These are phyloP conservation scores for Oryza longistaminata DNA, from an alignment of 176 grass and related monocot genomes.

Conservation along the genomic window DNA sequence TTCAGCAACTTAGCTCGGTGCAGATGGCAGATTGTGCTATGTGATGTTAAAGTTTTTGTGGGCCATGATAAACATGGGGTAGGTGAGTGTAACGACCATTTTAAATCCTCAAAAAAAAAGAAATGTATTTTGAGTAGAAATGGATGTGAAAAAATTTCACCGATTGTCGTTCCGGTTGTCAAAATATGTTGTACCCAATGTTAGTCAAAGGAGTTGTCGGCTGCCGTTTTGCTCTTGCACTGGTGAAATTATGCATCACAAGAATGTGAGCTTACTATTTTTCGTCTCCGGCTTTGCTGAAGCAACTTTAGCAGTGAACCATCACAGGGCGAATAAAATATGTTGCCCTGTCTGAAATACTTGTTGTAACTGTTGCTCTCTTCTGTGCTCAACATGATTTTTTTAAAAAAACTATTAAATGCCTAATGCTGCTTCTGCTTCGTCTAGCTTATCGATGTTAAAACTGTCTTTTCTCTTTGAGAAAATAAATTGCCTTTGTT, in stretches of 20 bases:
- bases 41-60: background rate
- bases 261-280: background rate
- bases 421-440: background rate
- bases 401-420: background rate
- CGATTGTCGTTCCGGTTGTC: background rate
- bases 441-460: background rate
- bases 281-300: background rate
- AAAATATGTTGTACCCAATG: conserved; percentile 9
- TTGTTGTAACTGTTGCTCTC: background rate
- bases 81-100: background rate
- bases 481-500: background rate
- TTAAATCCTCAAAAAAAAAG: background rate
- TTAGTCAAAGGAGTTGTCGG: background rate
- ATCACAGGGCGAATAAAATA: background rate
- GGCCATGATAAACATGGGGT: background rate
- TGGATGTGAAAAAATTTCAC: conserved; percentile 5
- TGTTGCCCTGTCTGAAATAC: background rate
- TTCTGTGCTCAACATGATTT: background rate
- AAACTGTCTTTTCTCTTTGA: background rate
- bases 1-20: background rate
- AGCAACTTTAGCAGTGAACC: background rate
- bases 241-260: background rate
- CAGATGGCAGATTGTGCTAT: background rate
- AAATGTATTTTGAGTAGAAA: conserved; percentile 2
- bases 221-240: background rate